Percentiles rank a stretch among this genome's conserved stretches.
Conservation (phyloP, 2,329 filamentous ascomycete genomes). For the Nemania serpens region DNA sequence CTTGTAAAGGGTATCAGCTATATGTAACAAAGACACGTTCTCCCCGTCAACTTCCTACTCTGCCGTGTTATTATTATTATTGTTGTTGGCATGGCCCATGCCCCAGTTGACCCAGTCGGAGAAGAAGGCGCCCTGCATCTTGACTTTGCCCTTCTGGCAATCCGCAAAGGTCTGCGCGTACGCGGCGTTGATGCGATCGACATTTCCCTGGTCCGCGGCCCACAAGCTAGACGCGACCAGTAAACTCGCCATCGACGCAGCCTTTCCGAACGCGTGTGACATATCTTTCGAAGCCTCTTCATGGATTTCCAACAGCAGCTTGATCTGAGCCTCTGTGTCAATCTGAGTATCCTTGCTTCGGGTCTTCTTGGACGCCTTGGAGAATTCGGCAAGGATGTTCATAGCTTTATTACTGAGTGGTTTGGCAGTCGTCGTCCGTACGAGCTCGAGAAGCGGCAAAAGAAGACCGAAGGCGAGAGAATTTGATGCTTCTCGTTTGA, state of each 20-base stretch:
- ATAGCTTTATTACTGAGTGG: slow-evolving; percentile 74
- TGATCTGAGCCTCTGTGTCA: slow-evolving; percentile 53
- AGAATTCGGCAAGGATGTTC: slow-evolving; percentile 73
- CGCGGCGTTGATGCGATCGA: slow-evolving; percentile 63
- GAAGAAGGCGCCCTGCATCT: slow-evolving; percentile 69
- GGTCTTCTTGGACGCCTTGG: slow-evolving; percentile 67
- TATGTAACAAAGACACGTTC: too few species aligned
- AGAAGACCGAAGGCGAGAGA: slow-evolving; percentile 71
- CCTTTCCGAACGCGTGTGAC: slow-evolving; percentile 73
- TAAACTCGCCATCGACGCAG: slow-evolving; percentile 74
- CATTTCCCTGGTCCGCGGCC: slow-evolving; percentile 54
- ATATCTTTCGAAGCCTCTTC: slow-evolving; percentile 64
- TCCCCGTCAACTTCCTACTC: too few species aligned
- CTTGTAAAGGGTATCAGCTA: too few species aligned
- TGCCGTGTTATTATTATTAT: neutral
- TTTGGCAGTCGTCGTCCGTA: slow-evolving; percentile 77
- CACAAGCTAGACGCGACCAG: slow-evolving; percentile 68
- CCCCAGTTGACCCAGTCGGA: slow-evolving; percentile 78
- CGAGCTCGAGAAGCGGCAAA: slow-evolving; percentile 75
- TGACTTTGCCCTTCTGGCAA: slow-evolving; percentile 63
- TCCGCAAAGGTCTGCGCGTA: slow-evolving; percentile 66
- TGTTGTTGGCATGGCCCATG: slow-evolving; percentile 50
- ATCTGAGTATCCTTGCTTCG: slow-evolving; percentile 48
- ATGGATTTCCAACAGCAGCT: slow-evolving; percentile 70
- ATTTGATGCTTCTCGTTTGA: slow-evolving; percentile 76